These are phyloP conservation scores for Eucalyptus pauciflora DNA, from an alignment of 345 rosid genomes.

Conservation along the genomic window DNA sequence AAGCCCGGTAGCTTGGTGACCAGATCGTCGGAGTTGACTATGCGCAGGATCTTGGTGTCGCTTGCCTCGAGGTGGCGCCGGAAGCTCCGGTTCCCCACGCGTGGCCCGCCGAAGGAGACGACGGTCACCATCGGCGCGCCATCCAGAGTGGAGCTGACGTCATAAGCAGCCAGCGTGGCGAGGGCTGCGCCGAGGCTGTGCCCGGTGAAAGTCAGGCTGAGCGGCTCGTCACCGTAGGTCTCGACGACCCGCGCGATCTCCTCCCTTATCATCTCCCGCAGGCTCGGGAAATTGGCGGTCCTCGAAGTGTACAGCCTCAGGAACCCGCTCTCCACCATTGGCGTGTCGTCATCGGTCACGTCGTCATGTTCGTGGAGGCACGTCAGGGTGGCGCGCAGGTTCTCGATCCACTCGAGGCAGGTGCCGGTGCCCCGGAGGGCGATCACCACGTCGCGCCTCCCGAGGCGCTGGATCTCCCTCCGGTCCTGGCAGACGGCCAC, in stretches of 20 bases:
- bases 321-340: slow-evolving; percentile 67
- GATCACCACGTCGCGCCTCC: slow-evolving; percentile 52
- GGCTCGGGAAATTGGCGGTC: slow-evolving; percentile 14
- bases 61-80: slow-evolving; percentile 29
- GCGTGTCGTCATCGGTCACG: background rate
- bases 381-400: slow-evolving; percentile 40
- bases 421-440: slow-evolving; percentile 54
- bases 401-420: slow-evolving; percentile 57
- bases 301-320: slow-evolving; percentile 43
- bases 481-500: slow-evolving; percentile 55
- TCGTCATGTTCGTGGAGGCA: background rate
- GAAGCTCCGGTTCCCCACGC: slow-evolving; percentile 52
- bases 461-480: slow-evolving; percentile 39
- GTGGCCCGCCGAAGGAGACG: slow-evolving; percentile 59
- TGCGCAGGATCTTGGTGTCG: slow-evolving; percentile 38
- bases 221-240: slow-evolving; percentile 35
- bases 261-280: slow-evolving; percentile 21
- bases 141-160: slow-evolving; percentile 21
- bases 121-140: slow-evolving; percentile 39
- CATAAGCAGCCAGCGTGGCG: slow-evolving; percentile 42
- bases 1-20: slow-evolving; percentile 59
- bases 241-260: slow-evolving; percentile 18
- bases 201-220: slow-evolving; percentile 55
- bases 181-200: slow-evolving; percentile 66
- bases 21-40: slow-evolving; percentile 52